Evolutionary conservation across 805 yeast genomes (phyloP).

Genomic region (Pichia phayaonensis): DNA sequence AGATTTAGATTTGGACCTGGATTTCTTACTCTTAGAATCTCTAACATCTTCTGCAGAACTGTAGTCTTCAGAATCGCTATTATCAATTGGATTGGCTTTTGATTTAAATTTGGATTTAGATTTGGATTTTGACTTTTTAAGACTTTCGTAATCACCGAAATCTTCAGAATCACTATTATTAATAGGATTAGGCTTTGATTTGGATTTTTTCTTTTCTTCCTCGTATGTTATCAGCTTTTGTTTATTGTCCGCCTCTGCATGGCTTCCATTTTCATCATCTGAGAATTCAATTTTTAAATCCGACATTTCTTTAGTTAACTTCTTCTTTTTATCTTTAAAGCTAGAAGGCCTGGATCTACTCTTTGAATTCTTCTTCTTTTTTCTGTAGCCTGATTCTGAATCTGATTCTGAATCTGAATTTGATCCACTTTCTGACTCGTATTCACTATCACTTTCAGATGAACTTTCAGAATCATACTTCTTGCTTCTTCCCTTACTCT

Average conservation of each 20-base stretch:
- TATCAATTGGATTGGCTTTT: neutral
- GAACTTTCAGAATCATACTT: neutral
- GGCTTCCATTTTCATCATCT: neutral
- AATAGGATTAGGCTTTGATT: neutral
- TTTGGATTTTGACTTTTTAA: neutral
- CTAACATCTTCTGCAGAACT: neutral
- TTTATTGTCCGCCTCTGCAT: too few species aligned
- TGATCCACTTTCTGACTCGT: neutral
- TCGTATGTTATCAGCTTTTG: neutral
- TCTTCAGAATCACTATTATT: too few species aligned
- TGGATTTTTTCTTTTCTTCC: neutral
- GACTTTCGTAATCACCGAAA: neutral
- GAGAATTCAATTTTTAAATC: too few species aligned
- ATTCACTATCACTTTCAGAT: neutral
- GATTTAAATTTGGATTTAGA: constrained; percentile 2
- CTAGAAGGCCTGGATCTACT: neutral
- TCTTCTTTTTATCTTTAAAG: too few species aligned
- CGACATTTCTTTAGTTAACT: too few species aligned
- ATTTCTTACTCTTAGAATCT: neutral
- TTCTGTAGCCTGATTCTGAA: neutral
- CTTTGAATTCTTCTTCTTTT: neutral
- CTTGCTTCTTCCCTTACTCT: neutral
- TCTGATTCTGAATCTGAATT: neutral
- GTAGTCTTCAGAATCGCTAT: neutral
- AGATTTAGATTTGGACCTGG: neutral